Base-by-base conservation (phyloP, 2,329 filamentous ascomycete species). In the Daldinia sp. region DNA sequence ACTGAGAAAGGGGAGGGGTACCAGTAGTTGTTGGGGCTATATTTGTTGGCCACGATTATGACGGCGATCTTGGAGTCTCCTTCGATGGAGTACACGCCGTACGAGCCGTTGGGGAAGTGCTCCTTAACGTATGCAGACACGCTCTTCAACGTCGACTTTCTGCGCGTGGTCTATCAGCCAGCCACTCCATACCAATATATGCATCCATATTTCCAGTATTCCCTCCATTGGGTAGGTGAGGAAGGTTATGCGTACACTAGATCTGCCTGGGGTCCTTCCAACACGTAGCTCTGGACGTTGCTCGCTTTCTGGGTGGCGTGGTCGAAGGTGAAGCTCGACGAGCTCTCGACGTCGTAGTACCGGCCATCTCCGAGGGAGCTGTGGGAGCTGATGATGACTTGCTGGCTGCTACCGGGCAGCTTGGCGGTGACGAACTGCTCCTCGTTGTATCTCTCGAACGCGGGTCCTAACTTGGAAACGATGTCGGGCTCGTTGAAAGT, bases 1-100 rank as follows among this genome's bases (percentile, higher is more conserved):
- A n/a, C n/a, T n/a, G n/a, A n/a, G n/a, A n/a, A n/a, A n/a, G 15
- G 17, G 25, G 25, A 47, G 25, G 9, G 27, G 5, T 81, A 93
- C 93, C 95, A 98, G 84, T 93, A 99, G 84, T 99, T 99, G 77
- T 94, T 93, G 6, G 96, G 95, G 73, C 92, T 96, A 82, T 98
- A 98, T 79, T 97, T 97, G 83, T 95, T 97, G 58, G 94, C 92
- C 49, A 97, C 94, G 51, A 97, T 87, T 56, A 96, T 79, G 67
- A 97, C 83, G 48, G 93, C 92, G 63, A 98, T 79, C 71, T 89
- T 87, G 25, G 86, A 85, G 76, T 94, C 91, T 67, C 90, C 83
- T 71, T 92, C 87, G 70, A 87, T 88, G 9, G 94, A 92, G 77
- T 92, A 97, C 49, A 92, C 92, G 69, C 94, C 93, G 70, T 90